Percentiles rank a stretch among this genome's conserved stretches.
phyloP scores from a whole-genome alignment of 768 basidiomycete species.

The Naematelia encephala region DNA sequence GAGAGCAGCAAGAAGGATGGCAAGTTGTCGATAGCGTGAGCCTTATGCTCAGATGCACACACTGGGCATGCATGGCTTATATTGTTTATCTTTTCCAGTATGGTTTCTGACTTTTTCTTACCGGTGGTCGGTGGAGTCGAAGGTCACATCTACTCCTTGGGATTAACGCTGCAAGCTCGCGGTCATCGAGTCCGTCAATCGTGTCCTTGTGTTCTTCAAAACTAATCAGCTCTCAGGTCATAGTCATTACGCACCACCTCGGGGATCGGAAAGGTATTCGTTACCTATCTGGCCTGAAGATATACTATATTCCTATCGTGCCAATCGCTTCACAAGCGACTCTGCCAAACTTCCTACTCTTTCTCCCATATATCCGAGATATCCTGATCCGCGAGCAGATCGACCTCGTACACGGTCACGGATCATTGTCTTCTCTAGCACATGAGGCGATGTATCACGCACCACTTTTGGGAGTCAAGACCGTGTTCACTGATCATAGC shows the following conservation, averaged over 20 bases:
- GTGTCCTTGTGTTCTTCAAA: background rate
- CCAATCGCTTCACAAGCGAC: conserved; percentile 88
- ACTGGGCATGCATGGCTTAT: conserved; percentile 30
- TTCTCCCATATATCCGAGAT: conserved; percentile 83
- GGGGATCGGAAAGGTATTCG: conserved; percentile 81
- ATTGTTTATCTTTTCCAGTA: conserved; percentile 56
- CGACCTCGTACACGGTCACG: conserved; percentile 85
- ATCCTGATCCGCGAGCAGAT: conserved; percentile 84
- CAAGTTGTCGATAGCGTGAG: conserved; percentile 40
- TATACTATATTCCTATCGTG: conserved; percentile 84
- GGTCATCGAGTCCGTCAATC: conserved; percentile 73
- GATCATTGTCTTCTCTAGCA: conserved; percentile 79
- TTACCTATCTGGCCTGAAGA: conserved; percentile 78
- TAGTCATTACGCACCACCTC: conserved; percentile 91
- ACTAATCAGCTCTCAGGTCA: conserved; percentile 60
- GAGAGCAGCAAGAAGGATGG: conserved; percentile 16
- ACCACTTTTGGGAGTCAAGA: conserved; percentile 71
- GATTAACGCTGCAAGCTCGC: conserved; percentile 70
- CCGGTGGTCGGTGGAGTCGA: conserved; percentile 94
- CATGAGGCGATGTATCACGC: conserved; percentile 91
- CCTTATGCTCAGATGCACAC: conserved; percentile 9
- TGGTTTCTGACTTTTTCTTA: conserved; percentile 96
- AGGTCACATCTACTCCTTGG: conserved; percentile 90
- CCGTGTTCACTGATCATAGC: conserved; percentile 95
- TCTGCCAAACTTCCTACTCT: conserved; percentile 87